A percentile compares a stretch with the other conserved stretches of the same genome.
phyloP scores from a whole-genome alignment of 2,329 filamentous ascomycete genomes.

The Aspergillus proliferans region DNA sequence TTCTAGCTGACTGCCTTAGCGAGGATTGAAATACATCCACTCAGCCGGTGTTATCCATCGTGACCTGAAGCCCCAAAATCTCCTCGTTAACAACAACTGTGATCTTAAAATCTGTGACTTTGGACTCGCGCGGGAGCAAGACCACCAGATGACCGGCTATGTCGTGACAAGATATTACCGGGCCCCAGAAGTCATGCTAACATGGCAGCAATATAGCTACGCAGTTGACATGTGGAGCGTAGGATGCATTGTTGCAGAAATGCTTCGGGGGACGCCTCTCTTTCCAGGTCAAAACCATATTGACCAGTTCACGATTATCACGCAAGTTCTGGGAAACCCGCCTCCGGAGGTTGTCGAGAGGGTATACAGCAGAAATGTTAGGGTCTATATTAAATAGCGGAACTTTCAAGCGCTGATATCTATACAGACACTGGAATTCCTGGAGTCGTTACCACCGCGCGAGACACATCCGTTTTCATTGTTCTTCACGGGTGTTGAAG shows the following conservation, averaged over 20 bases:
- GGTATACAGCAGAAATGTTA: slow-evolving; percentile 94
- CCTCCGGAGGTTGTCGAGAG: slow-evolving; percentile 98
- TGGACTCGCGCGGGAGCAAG: slow-evolving; percentile 91
- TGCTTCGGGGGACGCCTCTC: slow-evolving; percentile 95
- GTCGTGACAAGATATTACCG: slow-evolving; percentile 98
- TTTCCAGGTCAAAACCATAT: slow-evolving; percentile 99
- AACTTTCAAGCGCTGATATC: slow-evolving; percentile 17
- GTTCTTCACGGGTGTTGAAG: slow-evolving; percentile 95
- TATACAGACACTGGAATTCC: slow-evolving; percentile 80
- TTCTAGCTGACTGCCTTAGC: slow-evolving; percentile 48
- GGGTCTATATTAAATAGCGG: slow-evolving; percentile 22
- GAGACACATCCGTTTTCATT: slow-evolving; percentile 77
- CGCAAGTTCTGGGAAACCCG: slow-evolving; percentile 89
- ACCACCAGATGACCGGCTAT: slow-evolving; percentile 99
- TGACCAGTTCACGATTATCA: slow-evolving; percentile 99
- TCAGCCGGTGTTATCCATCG: slow-evolving; percentile 96
- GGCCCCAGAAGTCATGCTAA: slow-evolving; percentile 98
- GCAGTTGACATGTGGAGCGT: slow-evolving; percentile 99
- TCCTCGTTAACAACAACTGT: slow-evolving; percentile 98
- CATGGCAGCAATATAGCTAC: slow-evolving; percentile 99
- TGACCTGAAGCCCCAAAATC: slow-evolving; percentile 97
- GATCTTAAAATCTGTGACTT: slow-evolving; percentile 99
- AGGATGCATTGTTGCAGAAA: slow-evolving; percentile 97
- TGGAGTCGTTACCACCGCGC: slow-evolving; percentile 92
- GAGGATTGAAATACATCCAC: slow-evolving; percentile 97